Conservation (phyloP, 306 rosid species). For the Glycyrrhiza uralensis region DNA sequence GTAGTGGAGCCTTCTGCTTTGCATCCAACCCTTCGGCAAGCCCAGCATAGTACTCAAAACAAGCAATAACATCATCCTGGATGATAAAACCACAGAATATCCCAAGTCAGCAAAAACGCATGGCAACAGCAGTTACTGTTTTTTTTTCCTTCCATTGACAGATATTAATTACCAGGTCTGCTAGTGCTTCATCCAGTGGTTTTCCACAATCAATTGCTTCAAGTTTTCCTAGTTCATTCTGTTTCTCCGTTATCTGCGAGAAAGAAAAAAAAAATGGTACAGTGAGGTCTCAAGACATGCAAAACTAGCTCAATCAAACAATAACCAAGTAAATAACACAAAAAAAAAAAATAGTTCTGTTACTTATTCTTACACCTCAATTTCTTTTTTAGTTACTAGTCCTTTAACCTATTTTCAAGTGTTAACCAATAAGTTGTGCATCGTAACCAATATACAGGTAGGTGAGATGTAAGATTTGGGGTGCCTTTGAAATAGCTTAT, state of each 20-base stretch:
- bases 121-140: background rate
- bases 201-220: conserved; percentile 86
- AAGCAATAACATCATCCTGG: conserved; percentile 92
- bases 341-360: too few relatives aligned
- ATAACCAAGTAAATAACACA: background rate
- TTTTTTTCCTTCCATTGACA: background rate
- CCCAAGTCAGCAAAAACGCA: background rate
- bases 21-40: conserved; percentile 92
- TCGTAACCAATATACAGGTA: too few relatives aligned
- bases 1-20: conserved; percentile 70
- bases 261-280: background rate
- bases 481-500: too few relatives aligned
- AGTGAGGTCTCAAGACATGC: conserved; percentile 2
- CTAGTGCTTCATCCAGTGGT: conserved; percentile 81
- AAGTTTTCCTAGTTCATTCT: conserved; percentile 59
- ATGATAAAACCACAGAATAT: background rate
- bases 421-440: too few relatives aligned
- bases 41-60: conserved; percentile 94
- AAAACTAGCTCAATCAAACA: background rate
- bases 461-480: too few relatives aligned
- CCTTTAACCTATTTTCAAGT: too few relatives aligned
- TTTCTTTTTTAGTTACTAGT: too few relatives aligned
- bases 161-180: conserved; percentile 65
- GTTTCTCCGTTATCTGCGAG: conserved; percentile 64
- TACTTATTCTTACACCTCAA: too few relatives aligned